phyloP scores from a whole-genome alignment of 2,329 filamentous ascomycete species.

The Monosporascus cannonballus region DNA sequence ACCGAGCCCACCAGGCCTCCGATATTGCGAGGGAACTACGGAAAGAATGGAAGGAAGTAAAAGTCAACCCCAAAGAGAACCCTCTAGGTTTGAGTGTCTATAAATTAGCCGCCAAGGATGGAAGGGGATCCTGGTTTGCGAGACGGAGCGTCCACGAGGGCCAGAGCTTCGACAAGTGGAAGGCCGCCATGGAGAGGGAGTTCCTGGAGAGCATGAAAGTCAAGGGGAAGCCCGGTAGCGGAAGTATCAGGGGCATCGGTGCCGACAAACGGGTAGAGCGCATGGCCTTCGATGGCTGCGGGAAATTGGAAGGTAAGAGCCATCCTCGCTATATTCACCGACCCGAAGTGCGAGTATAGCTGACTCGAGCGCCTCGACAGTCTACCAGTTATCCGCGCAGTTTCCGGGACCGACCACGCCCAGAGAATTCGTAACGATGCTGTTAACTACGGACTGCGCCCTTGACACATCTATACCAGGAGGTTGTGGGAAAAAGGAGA shows the following conservation, averaged over 20 bases:
- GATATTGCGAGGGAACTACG: constrained; percentile 54
- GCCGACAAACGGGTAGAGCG: constrained; percentile 70
- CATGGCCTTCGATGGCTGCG: constrained; percentile 48
- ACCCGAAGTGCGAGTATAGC: neutral
- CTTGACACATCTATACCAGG: constrained; percentile 26
- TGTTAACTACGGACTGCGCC: constrained; percentile 60
- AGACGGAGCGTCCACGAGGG: constrained; percentile 76
- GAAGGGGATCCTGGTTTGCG: constrained; percentile 85
- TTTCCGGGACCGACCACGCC: constrained; percentile 86
- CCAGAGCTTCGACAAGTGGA: constrained; percentile 71
- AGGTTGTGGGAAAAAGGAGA: constrained; percentile 34
- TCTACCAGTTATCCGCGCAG: constrained; percentile 81
- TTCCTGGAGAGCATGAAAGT: constrained; percentile 72
- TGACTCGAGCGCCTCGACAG: constrained; percentile 33
- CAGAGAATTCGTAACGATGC: constrained; percentile 77
- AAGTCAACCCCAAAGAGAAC: constrained; percentile 65
- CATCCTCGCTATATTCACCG: neutral
- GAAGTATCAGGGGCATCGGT: constrained; percentile 78
- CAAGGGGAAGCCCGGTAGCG: constrained; percentile 62
- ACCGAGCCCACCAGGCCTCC: constrained; percentile 41
- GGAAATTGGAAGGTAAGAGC: constrained; percentile 55
- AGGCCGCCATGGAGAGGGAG: constrained; percentile 68
- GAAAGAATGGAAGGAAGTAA: constrained; percentile 83
- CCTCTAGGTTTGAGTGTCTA: constrained; percentile 72
- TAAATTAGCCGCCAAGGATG: constrained; percentile 73